Conservation (phyloP, 345 rosid genomes). For the Barbarea vulgaris region DNA sequence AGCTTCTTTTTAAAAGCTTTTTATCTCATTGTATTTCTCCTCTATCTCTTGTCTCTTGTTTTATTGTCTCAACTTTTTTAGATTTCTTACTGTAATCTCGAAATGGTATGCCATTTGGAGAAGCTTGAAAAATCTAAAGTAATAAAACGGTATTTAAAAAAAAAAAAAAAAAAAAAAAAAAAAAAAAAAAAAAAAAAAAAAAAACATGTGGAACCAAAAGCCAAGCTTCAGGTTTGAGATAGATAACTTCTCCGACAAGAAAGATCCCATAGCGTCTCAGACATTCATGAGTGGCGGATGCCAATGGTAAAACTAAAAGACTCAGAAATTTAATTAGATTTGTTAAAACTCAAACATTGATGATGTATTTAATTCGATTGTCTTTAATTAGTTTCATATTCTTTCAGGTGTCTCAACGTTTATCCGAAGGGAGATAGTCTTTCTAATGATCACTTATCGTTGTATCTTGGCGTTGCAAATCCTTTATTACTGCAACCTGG, state of each 20-base stretch:
- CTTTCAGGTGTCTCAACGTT: background rate
- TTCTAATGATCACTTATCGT: background rate
- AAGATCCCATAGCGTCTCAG: background rate
- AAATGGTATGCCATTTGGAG: no score
- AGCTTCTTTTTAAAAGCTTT: no score
- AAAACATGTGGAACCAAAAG: constrained; percentile 11
- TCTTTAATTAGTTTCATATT: background rate
- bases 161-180: no score
- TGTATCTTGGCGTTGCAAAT: background rate
- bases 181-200: no score
- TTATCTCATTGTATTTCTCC: no score
- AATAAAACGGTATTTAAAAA: no score
- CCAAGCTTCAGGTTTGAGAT: constrained; percentile 9
- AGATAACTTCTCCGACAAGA: constrained; percentile 22
- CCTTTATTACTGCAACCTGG: background rate
- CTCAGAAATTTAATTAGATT: background rate
- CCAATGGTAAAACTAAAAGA: constrained; percentile 15
- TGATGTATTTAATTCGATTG: background rate
- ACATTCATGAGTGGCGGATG: constrained; percentile 1
- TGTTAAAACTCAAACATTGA: background rate
- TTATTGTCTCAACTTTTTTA: no score
- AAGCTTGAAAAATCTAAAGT: no score
- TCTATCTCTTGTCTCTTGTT: no score
- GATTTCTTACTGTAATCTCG: no score
- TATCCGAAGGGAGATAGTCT: background rate